Evolutionary conservation across 495 filamentous ascomycete genomes (phyloP).

Genomic region (Penicillium maclennaniae): DNA sequence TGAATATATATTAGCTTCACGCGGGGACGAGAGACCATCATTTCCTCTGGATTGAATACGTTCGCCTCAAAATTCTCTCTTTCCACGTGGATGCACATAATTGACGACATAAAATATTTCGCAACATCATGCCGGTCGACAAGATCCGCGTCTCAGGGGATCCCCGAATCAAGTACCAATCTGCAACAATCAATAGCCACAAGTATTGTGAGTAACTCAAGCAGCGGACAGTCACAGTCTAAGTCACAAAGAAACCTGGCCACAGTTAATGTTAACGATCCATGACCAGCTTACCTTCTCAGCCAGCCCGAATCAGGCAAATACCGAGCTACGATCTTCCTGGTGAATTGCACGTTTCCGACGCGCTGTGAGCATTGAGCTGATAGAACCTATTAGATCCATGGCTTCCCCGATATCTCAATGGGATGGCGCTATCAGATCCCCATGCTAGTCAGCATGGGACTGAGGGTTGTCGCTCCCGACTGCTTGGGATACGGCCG

Average conservation of each 20-base stretch:
- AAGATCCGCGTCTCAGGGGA: conserved; percentile 60
- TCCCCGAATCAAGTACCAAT: conserved; percentile 58
- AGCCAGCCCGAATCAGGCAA: conserved; percentile 52
- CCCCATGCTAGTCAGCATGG: conserved; percentile 63
- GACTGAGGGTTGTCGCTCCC: conserved; percentile 69
- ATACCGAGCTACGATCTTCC: conserved; percentile 59
- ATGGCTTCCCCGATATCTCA: conserved; percentile 66
- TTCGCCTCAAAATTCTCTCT: not conserved
- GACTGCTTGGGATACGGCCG: conserved; percentile 80
- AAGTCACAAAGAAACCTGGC: not conserved
- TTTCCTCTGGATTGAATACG: not conserved
- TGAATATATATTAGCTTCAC: conserved; percentile 4
- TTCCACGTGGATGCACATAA: not conserved
- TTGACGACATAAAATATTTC: not conserved
- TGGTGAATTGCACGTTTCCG: conserved; percentile 38
- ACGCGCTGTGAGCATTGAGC: not conserved
- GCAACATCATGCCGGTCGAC: conserved; percentile 45
- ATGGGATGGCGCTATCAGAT: conserved; percentile 83
- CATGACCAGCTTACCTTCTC: conserved; percentile 57
- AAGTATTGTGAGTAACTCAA: conserved; percentile 51
- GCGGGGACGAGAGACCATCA: not conserved
- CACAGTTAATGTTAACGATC: conserved; percentile 3
- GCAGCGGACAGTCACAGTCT: not conserved
- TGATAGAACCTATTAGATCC: conserved; percentile 38
- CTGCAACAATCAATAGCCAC: conserved; percentile 55